These are phyloP conservation scores for Phytophthora fragariae DNA, from an alignment of 352 stramenopile species.

Conservation along the genomic window DNA sequence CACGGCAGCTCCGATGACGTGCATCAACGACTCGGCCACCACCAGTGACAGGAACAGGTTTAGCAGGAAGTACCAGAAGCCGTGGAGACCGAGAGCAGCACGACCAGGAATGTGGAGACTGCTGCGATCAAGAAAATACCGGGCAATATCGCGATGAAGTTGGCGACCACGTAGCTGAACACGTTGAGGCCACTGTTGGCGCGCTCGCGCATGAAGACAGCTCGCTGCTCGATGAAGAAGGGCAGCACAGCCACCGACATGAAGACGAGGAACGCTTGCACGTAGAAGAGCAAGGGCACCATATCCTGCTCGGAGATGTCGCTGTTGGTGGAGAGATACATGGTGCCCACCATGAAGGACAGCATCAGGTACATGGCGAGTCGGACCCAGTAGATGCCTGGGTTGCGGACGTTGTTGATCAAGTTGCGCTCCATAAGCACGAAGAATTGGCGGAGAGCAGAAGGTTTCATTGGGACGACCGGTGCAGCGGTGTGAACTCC, in stretches of 20 bases:
- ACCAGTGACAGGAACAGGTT: constrained; percentile 77
- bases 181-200: constrained; percentile 57
- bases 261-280: constrained; percentile 90
- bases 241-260: constrained; percentile 89
- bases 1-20: constrained; percentile 66
- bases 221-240: constrained; percentile 84
- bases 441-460: constrained; percentile 52
- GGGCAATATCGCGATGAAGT: constrained; percentile 69
- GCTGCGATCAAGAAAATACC: constrained; percentile 69
- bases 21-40: constrained; percentile 76
- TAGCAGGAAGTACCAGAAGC: constrained; percentile 60
- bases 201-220: constrained; percentile 83
- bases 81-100: constrained; percentile 51
- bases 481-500: constrained; percentile 9
- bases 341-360: constrained; percentile 68
- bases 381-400: constrained; percentile 75
- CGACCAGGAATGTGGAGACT: constrained; percentile 52
- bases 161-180: constrained; percentile 68
- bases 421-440: constrained; percentile 66
- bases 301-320: constrained; percentile 38
- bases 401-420: constrained; percentile 69
- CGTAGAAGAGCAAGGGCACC: constrained; percentile 85
- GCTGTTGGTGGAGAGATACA: constrained; percentile 56
- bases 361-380: constrained; percentile 77
- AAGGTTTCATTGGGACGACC: constrained; percentile 41